Base-by-base conservation (phyloP, 768 basidiomycete genomes). In the Lyophyllum semitale region DNA sequence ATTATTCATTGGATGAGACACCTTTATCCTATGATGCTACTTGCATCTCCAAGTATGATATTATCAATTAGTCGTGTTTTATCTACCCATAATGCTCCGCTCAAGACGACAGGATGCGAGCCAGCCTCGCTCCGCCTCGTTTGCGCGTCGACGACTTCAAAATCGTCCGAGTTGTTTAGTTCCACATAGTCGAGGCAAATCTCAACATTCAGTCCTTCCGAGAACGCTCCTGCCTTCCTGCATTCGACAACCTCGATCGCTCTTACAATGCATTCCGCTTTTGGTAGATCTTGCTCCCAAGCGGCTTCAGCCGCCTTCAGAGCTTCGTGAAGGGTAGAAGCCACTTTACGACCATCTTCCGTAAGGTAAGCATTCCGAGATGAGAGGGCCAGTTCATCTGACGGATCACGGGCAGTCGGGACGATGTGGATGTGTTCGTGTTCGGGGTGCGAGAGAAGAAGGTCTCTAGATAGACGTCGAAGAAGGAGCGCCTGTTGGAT, bases 401-500 rank as follows among this genome's bases (percentile, higher is more conserved):
- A 66, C 0, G 81, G 73, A 42, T 87, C 84, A 15, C 96, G 89
- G 8, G 79, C 81, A 2, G 95, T 99, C 1, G 93, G 91, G 5
- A 97, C 78, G 61, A 99, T 94, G 68, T 89, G 87, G n/a, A 98
- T 67, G 63, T 86, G 83, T 25, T 82, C 73, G 0, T 88, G 74
- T 9, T 81, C 74, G 0, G 97, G 97, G 66, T 91, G 80, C 6
- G 88, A 74, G n/a, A 94, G 70, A 9, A 96, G 82, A 5, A 97
- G 77, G 69, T 99, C 97, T 26, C 79, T 75, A 50, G 81, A 80
- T 71, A 98, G 76, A 4, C 86, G 84, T 30, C 89, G 87, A 29
- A 98, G 77, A 42, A 99, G 73, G 15, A 98, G 75, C 0, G 91
- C 93, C 68, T 99, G 97, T 66, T 99, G 97, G 51, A 99, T 97